Percentiles rank a stretch among this genome's conserved stretches.
Evolutionary conservation across 2,329 filamentous ascomycete genomes (phyloP).

Genomic region (Botryotinia narcissicola): DNA sequence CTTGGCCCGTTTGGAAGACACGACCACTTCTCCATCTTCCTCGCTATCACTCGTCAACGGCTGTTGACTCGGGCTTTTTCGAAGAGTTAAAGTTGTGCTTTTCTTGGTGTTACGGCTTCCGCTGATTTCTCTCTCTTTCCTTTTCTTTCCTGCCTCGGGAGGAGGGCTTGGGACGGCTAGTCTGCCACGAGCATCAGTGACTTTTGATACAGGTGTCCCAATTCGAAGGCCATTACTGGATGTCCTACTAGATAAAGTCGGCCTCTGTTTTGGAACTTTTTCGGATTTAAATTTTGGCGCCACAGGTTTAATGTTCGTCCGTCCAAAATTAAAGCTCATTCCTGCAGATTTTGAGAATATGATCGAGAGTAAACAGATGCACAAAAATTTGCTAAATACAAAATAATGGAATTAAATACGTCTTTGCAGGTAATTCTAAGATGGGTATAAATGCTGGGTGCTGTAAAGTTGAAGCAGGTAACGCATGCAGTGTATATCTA

Average conservation of each 20-base stretch:
- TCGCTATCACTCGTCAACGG: slow-evolving; percentile 19
- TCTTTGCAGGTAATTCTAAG: not conserved
- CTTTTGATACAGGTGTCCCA: not conserved
- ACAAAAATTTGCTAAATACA: not conserved
- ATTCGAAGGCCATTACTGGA: not conserved
- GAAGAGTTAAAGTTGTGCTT: not conserved
- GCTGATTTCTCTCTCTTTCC: slow-evolving; percentile 15
- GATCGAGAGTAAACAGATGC: not conserved
- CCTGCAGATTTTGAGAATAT: not conserved
- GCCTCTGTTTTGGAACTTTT: slow-evolving; percentile 11
- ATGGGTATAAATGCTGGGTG: not conserved
- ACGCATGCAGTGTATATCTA: not conserved
- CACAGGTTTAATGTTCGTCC: not conserved
- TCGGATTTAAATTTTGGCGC: slow-evolving; percentile 3
- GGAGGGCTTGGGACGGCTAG: not conserved
- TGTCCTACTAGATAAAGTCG: not conserved
- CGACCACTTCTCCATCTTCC: not conserved
- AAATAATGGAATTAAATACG: not conserved
- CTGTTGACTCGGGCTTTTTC: slow-evolving; percentile 12
- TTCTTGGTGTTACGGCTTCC: not conserved
- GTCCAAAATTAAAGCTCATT: slow-evolving; percentile 6
- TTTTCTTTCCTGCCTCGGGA: slow-evolving; percentile 5
- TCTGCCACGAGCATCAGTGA: not conserved
- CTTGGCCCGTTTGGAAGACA: slow-evolving; percentile 26
- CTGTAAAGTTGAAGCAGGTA: not conserved